Evolutionary conservation across 2,329 filamentous ascomycete genomes (phyloP).

Genomic region (Phaeosphaeria sp.): DNA sequence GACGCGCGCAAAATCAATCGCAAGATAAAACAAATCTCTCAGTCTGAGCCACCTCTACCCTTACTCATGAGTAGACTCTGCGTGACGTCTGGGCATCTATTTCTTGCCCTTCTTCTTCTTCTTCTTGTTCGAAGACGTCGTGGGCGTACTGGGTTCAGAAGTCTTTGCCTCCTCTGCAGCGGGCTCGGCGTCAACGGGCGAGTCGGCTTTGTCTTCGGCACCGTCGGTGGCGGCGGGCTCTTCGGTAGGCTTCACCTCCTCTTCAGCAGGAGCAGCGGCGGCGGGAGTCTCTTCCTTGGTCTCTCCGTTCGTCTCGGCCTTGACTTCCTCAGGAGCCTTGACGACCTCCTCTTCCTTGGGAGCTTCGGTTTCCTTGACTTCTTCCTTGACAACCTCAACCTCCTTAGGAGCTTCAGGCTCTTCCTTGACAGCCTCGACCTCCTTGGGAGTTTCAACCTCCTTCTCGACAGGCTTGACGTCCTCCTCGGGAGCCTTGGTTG

Average conservation of each 20-base stretch:
- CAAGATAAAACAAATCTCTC: not conserved
- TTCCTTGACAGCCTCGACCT: not conserved
- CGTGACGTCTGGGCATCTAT: constrained; percentile 10
- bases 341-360: not conserved
- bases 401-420: not conserved
- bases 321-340: constrained; percentile 2
- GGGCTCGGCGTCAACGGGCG: not conserved
- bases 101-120: constrained; percentile 27
- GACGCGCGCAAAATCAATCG: not conserved
- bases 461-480: not conserved
- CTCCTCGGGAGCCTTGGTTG: not conserved
- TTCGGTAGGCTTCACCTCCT: not conserved
- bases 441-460: not conserved
- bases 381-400: constrained; percentile 1
- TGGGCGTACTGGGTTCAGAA: not conserved
- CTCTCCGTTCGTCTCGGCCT: constrained; percentile 4
- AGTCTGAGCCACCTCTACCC: too few relatives aligned
- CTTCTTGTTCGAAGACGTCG: constrained; percentile 16
- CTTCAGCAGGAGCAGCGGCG: not conserved
- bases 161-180: not conserved
- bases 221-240: not conserved
- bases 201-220: not conserved
- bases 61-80: too few relatives aligned
- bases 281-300: not conserved
- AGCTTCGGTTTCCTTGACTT: not conserved